A percentile compares a stretch with the other conserved stretches of the same genome.
Evolutionary conservation across 257 asterid species (phyloP).

Genomic region (Solanum acaule): DNA sequence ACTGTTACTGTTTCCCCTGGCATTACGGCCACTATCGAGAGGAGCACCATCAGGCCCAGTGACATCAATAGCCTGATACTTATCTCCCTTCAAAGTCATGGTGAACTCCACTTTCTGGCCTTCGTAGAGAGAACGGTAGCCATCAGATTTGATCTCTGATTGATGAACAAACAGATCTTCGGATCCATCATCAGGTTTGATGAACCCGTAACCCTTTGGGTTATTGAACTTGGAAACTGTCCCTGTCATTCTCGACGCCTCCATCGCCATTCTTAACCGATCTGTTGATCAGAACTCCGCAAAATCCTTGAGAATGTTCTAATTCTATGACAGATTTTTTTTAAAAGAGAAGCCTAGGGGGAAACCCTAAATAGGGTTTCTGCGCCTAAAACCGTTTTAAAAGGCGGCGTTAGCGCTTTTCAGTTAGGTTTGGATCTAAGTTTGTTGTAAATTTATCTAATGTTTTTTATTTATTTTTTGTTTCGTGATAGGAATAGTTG

Average conservation of each 20-base stretch:
- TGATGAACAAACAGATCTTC: slow-evolving; percentile 83
- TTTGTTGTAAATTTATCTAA: not conserved
- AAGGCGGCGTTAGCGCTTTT: not conserved
- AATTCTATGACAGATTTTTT: not conserved
- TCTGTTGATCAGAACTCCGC: not conserved
- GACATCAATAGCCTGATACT: slow-evolving; percentile 61
- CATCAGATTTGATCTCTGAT: slow-evolving; percentile 71
- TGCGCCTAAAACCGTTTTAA: not conserved
- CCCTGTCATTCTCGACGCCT: slow-evolving; percentile 46
- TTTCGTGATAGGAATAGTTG: not conserved
- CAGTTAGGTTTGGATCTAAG: not conserved
- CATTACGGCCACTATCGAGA: slow-evolving; percentile 11
- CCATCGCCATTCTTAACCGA: slow-evolving; percentile 50
- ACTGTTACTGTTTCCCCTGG: not conserved
- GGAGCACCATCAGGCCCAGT: slow-evolving; percentile 62
- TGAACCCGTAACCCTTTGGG: slow-evolving; percentile 76
- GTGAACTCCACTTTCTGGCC: slow-evolving; percentile 80
- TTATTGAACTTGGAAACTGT: slow-evolving; percentile 54
- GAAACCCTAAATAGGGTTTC: not conserved
- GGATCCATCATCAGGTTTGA: slow-evolving; percentile 61
- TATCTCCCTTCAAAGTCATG: slow-evolving; percentile 37
- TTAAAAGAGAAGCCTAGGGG: not conserved
- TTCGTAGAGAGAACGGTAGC: slow-evolving; percentile 57
- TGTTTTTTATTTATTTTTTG: not conserved
- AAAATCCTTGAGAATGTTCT: not conserved